Conservation (phyloP, 2,329 filamentous ascomycete genomes). For the Monosporascus sp. region DNA sequence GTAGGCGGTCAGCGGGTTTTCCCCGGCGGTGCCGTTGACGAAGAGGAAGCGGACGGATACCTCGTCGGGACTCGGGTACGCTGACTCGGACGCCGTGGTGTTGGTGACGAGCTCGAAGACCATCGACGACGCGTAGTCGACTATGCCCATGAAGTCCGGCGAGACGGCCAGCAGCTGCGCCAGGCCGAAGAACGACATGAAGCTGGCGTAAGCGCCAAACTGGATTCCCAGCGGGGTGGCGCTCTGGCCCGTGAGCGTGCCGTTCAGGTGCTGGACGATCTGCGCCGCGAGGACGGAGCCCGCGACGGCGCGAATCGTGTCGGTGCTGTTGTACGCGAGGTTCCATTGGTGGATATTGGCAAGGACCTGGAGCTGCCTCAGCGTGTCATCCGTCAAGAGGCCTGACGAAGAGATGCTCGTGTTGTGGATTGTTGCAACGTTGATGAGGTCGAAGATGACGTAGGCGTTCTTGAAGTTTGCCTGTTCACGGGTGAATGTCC, state of each 20-base stretch:
- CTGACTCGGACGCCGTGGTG: slow-evolving; percentile 33
- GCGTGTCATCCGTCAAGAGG: slow-evolving; percentile 53
- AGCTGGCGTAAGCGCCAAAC: slow-evolving; percentile 57
- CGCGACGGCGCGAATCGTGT: slow-evolving; percentile 54
- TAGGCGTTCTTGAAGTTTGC: slow-evolving; percentile 57
- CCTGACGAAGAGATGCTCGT: slow-evolving; percentile 49
- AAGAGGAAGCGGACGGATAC: slow-evolving; percentile 58
- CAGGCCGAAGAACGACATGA: slow-evolving; percentile 59
- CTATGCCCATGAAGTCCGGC: slow-evolving; percentile 65
- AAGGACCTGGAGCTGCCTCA: slow-evolving; percentile 62
- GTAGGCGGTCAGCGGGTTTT: slow-evolving; percentile 46
- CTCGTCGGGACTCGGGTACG: slow-evolving; percentile 45
- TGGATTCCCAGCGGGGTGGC: slow-evolving; percentile 42
- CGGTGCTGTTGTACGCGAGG: slow-evolving; percentile 74
- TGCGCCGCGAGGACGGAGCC: slow-evolving; percentile 53
- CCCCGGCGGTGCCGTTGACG: slow-evolving; percentile 50
- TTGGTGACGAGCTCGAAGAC: slow-evolving; percentile 66
- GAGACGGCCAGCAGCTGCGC: slow-evolving; percentile 45
- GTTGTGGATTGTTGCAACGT: slow-evolving; percentile 58
- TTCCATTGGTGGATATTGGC: slow-evolving; percentile 78
- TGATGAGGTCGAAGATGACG: slow-evolving; percentile 55
- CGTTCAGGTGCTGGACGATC: slow-evolving; percentile 47
- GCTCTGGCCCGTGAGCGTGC: slow-evolving; percentile 37
- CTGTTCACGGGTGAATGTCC: slow-evolving; percentile 39
- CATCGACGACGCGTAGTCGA: slow-evolving; percentile 81